Conservation (phyloP, 177 flowering plant species). For the Telopea speciosissima region DNA sequence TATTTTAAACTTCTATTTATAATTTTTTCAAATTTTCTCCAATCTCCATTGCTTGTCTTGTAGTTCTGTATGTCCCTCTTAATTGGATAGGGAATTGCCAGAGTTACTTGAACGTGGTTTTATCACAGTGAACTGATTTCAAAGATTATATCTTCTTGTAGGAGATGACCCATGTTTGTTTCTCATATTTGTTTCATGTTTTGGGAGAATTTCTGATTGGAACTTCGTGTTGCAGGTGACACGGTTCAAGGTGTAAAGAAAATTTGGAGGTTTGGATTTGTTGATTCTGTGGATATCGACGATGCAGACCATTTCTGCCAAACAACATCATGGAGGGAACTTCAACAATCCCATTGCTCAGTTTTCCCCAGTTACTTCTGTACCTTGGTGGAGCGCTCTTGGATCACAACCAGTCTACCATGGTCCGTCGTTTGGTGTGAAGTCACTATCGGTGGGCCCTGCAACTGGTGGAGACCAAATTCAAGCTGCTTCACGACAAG, state of each 20-base stretch:
- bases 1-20: not conserved
- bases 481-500: constrained; percentile 15
- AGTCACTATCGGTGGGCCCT: constrained; percentile 24
- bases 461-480: constrained; percentile 21
- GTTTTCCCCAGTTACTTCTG: constrained; percentile 26
- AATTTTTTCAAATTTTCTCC: not conserved
- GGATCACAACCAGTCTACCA: constrained; percentile 27
- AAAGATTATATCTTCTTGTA: not conserved
- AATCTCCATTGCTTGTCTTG: not conserved
- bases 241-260: not conserved
- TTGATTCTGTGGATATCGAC: not conserved
- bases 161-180: not conserved
- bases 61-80: not conserved
- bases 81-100: not conserved
- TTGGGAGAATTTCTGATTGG: constrained; percentile 1
- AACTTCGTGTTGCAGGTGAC: constrained; percentile 14
- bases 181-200: not conserved
- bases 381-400: constrained; percentile 41
- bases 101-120: not conserved
- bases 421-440: constrained; percentile 33
- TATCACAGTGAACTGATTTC: not conserved
- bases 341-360: constrained; percentile 33
- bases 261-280: constrained; percentile 2
- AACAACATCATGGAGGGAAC: constrained; percentile 40
- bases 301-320: constrained; percentile 40